These are phyloP conservation scores for Wickerhamomyces sp. DNA, from an alignment of 1,139 yeast genomes.

Conservation along the genomic window DNA sequence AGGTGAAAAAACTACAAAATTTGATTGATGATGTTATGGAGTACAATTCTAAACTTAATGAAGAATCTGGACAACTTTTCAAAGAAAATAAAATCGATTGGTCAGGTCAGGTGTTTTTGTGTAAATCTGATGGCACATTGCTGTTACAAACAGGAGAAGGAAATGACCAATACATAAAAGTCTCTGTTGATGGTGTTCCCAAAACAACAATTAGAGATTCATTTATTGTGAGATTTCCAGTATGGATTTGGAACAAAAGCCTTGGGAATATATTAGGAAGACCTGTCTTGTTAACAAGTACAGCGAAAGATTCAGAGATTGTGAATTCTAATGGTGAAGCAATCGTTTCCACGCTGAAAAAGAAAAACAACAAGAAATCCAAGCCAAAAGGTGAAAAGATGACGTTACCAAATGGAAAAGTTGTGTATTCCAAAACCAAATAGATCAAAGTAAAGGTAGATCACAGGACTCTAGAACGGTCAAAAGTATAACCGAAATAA, in stretches of 20 bases:
- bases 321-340: slow-evolving; percentile 4
- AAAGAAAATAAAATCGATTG: slow-evolving; percentile 31
- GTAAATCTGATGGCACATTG: slow-evolving; percentile 60
- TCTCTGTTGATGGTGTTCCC: slow-evolving; percentile 23
- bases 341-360: slow-evolving; percentile 2
- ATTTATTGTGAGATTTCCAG: slow-evolving; percentile 44
- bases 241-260: slow-evolving; percentile 39
- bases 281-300: slow-evolving; percentile 3
- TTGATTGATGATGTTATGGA: slow-evolving; percentile 47
- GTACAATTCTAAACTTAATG: slow-evolving; percentile 20
- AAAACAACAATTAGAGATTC: slow-evolving; percentile 53
- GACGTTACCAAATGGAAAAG: slow-evolving; percentile 57
- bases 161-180: slow-evolving; percentile 25
- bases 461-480: too few species aligned
- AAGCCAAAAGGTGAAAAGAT: slow-evolving; percentile 39
- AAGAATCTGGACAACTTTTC: slow-evolving; percentile 24
- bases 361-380: slow-evolving; percentile 30
- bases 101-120: slow-evolving; percentile 53
- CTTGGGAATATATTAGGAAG: slow-evolving; percentile 31
- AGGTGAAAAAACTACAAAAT: slow-evolving; percentile 49
- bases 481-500: slow-evolving; percentile 13
- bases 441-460: too few species aligned
- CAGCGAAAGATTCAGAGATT: slow-evolving; percentile 4
- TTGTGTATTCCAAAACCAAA: slow-evolving; percentile 32
- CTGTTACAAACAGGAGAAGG: slow-evolving; percentile 46